Percentiles rank a stretch among this genome's conserved stretches.
These are phyloP conservation scores for Colletotrichum australisinense DNA, from an alignment of 2,329 filamentous ascomycete genomes.

Conservation along the genomic window DNA sequence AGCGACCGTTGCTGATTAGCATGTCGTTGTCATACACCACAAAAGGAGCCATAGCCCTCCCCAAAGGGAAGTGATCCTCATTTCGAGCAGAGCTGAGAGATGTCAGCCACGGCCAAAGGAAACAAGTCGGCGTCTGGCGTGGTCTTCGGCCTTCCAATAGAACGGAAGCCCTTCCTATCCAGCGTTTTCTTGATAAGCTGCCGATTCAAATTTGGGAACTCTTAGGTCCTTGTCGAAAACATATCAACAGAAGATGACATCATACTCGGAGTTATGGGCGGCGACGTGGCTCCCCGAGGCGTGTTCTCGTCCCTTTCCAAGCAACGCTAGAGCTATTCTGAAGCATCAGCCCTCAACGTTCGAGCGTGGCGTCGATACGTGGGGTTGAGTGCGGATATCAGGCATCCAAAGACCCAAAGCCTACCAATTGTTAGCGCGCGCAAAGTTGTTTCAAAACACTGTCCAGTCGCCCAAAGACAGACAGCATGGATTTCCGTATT, in stretches of 20 bases:
- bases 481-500: conserved; percentile 1
- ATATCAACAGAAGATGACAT: conserved; percentile 20
- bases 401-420: background rate
- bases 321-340: conserved; percentile 18
- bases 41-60: background rate
- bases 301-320: background rate
- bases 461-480: conserved; percentile 28
- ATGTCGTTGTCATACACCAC: background rate
- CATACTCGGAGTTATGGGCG: conserved; percentile 3
- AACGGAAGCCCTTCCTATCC: background rate
- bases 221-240: background rate
- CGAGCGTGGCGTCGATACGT: conserved; percentile 19
- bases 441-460: conserved; percentile 24
- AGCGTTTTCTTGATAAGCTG: background rate
- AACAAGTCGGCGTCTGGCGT: background rate
- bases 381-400: background rate
- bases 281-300: conserved; percentile 18
- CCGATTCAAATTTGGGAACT: background rate
- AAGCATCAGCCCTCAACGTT: conserved; percentile 14
- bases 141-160: background rate
- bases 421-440: conserved; percentile 14
- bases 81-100: conserved; percentile 10
- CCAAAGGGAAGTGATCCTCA: conserved; percentile 19
- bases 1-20: conserved; percentile 20
- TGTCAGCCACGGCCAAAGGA: background rate